Base-by-base conservation (phyloP, 2,329 filamentous ascomycete genomes). In the Fusarium ramigenum region DNA sequence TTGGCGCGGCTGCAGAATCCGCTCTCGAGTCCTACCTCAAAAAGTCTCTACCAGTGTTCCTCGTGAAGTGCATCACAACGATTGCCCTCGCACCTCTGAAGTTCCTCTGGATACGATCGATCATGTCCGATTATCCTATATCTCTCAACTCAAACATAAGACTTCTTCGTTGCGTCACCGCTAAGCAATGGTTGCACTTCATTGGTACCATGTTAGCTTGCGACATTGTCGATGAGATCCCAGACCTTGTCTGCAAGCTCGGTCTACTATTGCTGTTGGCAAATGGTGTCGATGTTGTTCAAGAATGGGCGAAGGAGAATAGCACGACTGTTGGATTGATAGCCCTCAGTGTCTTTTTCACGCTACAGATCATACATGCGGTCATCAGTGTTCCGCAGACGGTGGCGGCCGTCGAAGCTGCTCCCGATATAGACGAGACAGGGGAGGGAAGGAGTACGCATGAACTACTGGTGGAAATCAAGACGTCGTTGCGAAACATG, bases 121-220 rank as follows among this genome's bases (percentile, higher is more conserved):
- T 37, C 6, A n/a, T 57, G 15, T 58, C 28, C n/a, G 21, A 43
- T 0, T 3, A 3, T 1, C 2, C 36, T 0, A 8, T 5, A 2
- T 15, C 30, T 1, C 9, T 28, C 4, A 12, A 9, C 7, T 34
- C 11, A 21, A 10, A n/a, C 7, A 30, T 19, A 4, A 37, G 28
- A 14, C 40, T 42, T 6, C 19, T 66, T 18, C 36, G 60, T 0
- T 58, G 36, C 3, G 4, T 49, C 14, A 36, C 36, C 2, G 4
- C 15, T 9, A 49, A 37, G 5, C 30, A 66, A 6, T 66, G 49
- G 49, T 2, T 59, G 0, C 47, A 36, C 7, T 66, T 66, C 7
- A 14, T 58, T 3, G 11, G 50, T 2, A n/a, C 50, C 14, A 2
- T 53, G 1, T 8, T 53, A n/a, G 50, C 50, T 1, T 53, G 50